A percentile compares a stretch with the other conserved stretches of the same genome.
Evolutionary conservation across 75 land plant species (phyloP).

Genomic region (Adiantum capillusveneris): DNA sequence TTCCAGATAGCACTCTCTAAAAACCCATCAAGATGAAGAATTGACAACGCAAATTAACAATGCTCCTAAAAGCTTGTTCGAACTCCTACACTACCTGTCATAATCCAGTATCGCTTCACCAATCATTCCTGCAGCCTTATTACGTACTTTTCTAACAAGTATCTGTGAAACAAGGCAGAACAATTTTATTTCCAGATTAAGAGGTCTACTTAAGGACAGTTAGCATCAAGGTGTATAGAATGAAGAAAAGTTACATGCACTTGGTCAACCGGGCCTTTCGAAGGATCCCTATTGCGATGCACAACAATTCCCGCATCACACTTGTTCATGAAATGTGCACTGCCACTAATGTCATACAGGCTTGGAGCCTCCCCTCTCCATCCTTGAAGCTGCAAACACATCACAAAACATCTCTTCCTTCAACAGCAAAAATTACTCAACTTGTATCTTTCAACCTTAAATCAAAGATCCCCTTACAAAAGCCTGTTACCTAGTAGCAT

Average conservation of each 20-base stretch:
- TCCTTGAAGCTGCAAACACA: constrained; percentile 59
- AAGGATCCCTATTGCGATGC: constrained; percentile 83
- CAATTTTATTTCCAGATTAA: too few species aligned
- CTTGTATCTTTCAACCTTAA: too few species aligned
- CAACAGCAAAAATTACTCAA: too few species aligned
- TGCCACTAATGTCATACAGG: constrained; percentile 95
- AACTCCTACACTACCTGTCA: too few species aligned
- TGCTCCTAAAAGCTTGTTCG: too few species aligned
- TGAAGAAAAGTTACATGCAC: constrained; percentile 47
- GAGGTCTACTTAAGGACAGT: too few species aligned
- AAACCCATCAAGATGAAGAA: too few species aligned
- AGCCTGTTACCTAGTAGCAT: too few species aligned
- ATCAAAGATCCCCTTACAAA: too few species aligned
- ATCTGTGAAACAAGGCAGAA: constrained; percentile 29
- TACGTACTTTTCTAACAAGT: constrained; percentile 88
- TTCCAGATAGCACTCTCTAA: too few species aligned
- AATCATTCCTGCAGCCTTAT: constrained; percentile 75
- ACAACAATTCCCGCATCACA: constrained; percentile 97
- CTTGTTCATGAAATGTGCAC: constrained; percentile 98
- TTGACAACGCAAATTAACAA: too few species aligned
- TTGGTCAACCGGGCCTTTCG: constrained; percentile 57
- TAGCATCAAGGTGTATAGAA: not conserved
- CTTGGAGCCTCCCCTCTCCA: constrained; percentile 85
- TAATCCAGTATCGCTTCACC: constrained; percentile 73
- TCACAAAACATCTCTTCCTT: too few species aligned